Evolutionary conservation across 306 rosid species (phyloP), one percentile per base, ranked within the genome.

Genomic region (Sesbania bispinosa): DNA sequence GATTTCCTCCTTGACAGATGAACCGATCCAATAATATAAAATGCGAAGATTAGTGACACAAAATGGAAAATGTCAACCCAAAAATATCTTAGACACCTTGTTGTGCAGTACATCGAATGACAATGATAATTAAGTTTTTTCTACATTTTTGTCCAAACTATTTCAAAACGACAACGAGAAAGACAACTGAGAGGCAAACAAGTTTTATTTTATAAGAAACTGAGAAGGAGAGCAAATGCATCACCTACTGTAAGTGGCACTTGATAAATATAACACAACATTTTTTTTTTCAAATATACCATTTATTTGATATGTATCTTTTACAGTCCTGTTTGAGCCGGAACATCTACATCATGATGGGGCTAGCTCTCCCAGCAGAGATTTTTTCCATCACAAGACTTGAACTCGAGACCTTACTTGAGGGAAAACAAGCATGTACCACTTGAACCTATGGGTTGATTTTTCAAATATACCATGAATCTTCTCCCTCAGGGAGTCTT

Each of bases 181-280:
- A 14, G 63, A 58, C 78, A 65, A 39, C 9, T 5, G 15, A 71
- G 41, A 64, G 73, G 68, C 30, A 41, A 43, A 19, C 19, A n/a
- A 0, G 6, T 4, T 14, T 46, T 53, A 9, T 43, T 42, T 10
- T 7, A 43, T 10, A 7, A 5, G 8, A 20, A 24, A 11, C 20
- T 4, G 8, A 16, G 21, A 47, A 30, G 20, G 6, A 52, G 2
- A 26, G 13, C 20, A 52, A 65, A 65, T 41, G 29, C 16, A 18
- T 45, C 15, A 32, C 7, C 30, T 47, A 58, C 0, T 41, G 52
- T 9, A 9, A 16, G 69, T 26, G 52, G 23, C 79, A 54, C 6
- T 21, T 39, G 4, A 41, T 66, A 58, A n/a, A 46, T 48, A 15
- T 1, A 36, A n/a, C 39, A 46, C 50, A 27, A 11, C 14, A 24